These are phyloP conservation scores for Avena insularis DNA, from an alignment of 176 grass and related monocot species.

Conservation along the genomic window DNA sequence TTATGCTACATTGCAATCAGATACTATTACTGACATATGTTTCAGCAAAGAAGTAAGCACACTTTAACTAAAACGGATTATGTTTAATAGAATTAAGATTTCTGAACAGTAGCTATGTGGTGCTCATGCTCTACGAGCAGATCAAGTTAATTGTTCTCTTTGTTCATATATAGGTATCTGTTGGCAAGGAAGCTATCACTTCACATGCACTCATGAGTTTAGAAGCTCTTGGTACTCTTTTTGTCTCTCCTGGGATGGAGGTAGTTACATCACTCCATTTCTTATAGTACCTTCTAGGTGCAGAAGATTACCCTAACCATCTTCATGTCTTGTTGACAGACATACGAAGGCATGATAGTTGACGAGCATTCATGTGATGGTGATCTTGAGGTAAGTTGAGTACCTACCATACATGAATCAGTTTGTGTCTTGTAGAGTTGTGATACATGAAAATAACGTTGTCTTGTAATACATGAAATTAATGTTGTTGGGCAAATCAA, in stretches of 20 bases:
- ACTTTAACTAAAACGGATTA: background rate
- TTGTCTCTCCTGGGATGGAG: constrained; percentile 98
- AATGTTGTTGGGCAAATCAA: constrained; percentile 64
- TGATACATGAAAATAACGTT: background rate
- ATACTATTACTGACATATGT: constrained; percentile 5
- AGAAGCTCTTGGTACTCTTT: constrained; percentile 95
- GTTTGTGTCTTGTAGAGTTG: background rate
- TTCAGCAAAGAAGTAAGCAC: constrained; percentile 4
- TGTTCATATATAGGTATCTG: constrained; percentile 76
- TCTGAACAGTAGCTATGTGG: constrained; percentile 27
- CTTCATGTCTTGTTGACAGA: constrained; percentile 50
- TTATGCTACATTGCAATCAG: background rate
- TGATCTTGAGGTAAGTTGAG: constrained; percentile 92
- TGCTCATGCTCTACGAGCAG: constrained; percentile 29
- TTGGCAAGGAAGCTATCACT: constrained; percentile 82
- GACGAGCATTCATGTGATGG: constrained; percentile 94
- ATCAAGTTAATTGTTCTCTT: constrained; percentile 19
- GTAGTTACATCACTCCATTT: constrained; percentile 49
- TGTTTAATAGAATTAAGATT: constrained; percentile 21
- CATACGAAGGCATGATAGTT: constrained; percentile 97
- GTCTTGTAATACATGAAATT: background rate
- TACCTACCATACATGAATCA: constrained; percentile 27
- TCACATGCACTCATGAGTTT: constrained; percentile 96
- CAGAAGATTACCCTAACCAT: constrained; percentile 19
- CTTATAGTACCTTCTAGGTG: constrained; percentile 23